Evolutionary conservation across 768 basidiomycete species (phyloP).

Genomic region (Mycena haematopus): DNA sequence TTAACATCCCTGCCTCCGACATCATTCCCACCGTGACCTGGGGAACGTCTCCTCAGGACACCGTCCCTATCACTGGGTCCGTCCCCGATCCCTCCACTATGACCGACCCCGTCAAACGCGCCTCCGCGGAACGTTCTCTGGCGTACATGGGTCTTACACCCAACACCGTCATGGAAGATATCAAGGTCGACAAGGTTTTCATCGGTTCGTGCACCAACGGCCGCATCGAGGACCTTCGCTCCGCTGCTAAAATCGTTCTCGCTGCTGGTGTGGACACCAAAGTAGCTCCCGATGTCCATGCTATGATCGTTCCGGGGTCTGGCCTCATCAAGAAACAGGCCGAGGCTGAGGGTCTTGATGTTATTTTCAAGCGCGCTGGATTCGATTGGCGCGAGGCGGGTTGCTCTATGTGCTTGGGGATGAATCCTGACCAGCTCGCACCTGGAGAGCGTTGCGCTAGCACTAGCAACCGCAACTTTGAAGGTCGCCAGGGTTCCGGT

Average conservation of each 20-base stretch:
- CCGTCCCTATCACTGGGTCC: slow-evolving; percentile 78
- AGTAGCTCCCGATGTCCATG: slow-evolving; percentile 75
- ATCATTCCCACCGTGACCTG: slow-evolving; percentile 92
- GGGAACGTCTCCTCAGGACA: slow-evolving; percentile 93
- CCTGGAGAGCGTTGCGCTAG: slow-evolving; percentile 89
- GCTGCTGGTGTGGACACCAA: slow-evolving; percentile 76
- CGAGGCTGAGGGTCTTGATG: slow-evolving; percentile 87
- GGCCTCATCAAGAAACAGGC: slow-evolving; percentile 91
- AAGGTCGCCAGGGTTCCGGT: slow-evolving; percentile 87
- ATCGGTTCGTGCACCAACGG: slow-evolving; percentile 96
- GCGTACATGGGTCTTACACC: slow-evolving; percentile 87
- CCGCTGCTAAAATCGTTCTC: slow-evolving; percentile 79
- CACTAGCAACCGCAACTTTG: slow-evolving; percentile 93
- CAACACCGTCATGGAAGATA: slow-evolving; percentile 79
- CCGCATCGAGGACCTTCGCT: slow-evolving; percentile 90
- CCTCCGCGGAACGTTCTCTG: slow-evolving; percentile 76
- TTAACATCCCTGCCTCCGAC: slow-evolving; percentile 81
- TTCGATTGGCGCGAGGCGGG: slow-evolving; percentile 97
- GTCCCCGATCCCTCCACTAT: slow-evolving; percentile 81
- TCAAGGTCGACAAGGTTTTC: slow-evolving; percentile 88
- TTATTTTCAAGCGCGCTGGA: slow-evolving; percentile 86
- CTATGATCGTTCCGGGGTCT: slow-evolving; percentile 93
- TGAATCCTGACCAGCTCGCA: slow-evolving; percentile 91
- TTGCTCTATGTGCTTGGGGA: slow-evolving; percentile 95
- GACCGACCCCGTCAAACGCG: slow-evolving; percentile 66